phyloP scores from a whole-genome alignment of 164 flowering plant genomes.

The Stephania cephalantha region DNA sequence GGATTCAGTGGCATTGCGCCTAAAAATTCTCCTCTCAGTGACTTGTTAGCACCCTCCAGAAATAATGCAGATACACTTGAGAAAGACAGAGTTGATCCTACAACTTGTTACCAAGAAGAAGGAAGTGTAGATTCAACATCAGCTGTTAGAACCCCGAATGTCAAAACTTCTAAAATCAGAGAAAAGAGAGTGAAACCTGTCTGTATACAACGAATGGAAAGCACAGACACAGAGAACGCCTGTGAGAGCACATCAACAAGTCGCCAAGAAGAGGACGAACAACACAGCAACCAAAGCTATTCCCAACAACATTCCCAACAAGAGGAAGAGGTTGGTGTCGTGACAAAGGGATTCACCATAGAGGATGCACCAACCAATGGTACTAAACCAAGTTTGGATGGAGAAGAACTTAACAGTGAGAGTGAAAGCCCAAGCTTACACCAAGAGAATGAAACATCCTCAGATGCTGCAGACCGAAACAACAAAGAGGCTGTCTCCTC shows the following conservation, averaged over 20 bases:
- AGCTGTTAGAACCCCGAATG: constrained; percentile 24
- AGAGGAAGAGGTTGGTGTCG: constrained; percentile 18
- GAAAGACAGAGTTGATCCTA: constrained; percentile 58
- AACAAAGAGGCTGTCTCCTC: constrained; percentile 18
- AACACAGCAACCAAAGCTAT: constrained; percentile 10
- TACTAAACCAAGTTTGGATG: constrained; percentile 11
- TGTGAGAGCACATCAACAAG: constrained; percentile 13
- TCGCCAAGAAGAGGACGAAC: constrained; percentile 21
- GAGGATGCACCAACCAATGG: constrained; percentile 12
- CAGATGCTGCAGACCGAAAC: constrained; percentile 8
- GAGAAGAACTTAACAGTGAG: constrained; percentile 7
- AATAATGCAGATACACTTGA: constrained; percentile 42
- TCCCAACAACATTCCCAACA: constrained; percentile 14
- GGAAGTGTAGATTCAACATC: constrained; percentile 25
- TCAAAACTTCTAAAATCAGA: constrained; percentile 28
- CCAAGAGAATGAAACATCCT: constrained; percentile 10
- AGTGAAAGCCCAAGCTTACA: constrained; percentile 5
- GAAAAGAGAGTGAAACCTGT: constrained; percentile 22
- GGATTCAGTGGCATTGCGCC: constrained; percentile 13
- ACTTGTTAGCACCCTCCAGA: constrained; percentile 18
- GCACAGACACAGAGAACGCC: constrained; percentile 16
- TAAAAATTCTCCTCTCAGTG: constrained; percentile 13
- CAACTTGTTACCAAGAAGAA: constrained; percentile 32
- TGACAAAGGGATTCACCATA: not conserved
- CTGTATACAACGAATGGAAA: constrained; percentile 17